These are phyloP conservation scores for Plectosphaerella sp. DNA, from an alignment of 2,329 filamentous ascomycete genomes.

Conservation along the genomic window DNA sequence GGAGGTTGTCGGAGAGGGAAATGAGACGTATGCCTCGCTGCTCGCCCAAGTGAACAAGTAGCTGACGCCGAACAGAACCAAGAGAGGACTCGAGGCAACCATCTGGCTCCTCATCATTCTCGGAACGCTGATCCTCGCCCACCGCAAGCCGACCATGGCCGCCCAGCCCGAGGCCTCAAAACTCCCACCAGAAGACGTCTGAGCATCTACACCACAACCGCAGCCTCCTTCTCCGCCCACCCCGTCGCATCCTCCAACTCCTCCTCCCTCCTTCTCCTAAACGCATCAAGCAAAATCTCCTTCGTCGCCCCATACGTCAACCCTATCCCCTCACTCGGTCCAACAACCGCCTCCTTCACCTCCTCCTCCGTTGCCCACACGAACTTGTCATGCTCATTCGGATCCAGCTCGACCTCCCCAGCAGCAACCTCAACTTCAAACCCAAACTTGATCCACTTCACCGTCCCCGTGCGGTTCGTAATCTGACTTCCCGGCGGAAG, in stretches of 20 bases:
- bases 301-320: constrained; percentile 22
- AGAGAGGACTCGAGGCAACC: no score
- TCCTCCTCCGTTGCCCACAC: constrained; percentile 35
- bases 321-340: constrained; percentile 15
- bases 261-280: constrained; percentile 17
- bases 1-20: no score
- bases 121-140: no score
- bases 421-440: constrained; percentile 30
- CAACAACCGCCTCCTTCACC: constrained; percentile 19
- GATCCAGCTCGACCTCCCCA: constrained; percentile 26
- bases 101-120: no score
- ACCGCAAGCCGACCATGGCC: no score
- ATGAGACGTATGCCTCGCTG: no score
- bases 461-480: constrained; percentile 25
- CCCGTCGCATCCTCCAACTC: neutral
- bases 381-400: constrained; percentile 34
- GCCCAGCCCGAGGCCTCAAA: no score
- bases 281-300: constrained; percentile 23
- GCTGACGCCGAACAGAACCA: no score
- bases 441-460: constrained; percentile 23
- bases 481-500: constrained; percentile 21
- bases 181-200: no score
- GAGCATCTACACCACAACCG: neutral
- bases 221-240: neutral
- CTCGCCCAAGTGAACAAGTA: no score